Evolutionary conservation across 345 rosid genomes (phyloP), one percentile per base, ranked within the genome.

Genomic region (Pistacia atlantica): DNA sequence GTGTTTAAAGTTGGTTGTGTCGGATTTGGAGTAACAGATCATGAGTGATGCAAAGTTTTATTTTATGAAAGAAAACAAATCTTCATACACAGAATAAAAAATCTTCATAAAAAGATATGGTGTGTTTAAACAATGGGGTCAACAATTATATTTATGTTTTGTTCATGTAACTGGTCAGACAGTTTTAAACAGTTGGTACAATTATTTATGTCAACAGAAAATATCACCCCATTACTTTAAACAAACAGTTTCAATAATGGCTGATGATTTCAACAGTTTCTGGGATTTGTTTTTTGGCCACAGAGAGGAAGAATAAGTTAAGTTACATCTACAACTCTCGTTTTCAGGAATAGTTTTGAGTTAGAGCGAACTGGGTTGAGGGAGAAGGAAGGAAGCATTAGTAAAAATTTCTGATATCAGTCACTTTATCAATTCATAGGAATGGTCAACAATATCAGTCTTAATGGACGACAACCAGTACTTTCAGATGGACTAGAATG

Each of bases 11-110:
- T 61, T 17, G n/a, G 10, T 61, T 46, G 8, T 73, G 76, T 73
- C 68, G 46, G 76, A 16, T 73, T 62, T 14, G 45, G 28, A 73
- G 76, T 16, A 61, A 61, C 76, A 73, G 5, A 60, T 25, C 25
- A 25, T 57, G 22, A 72, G 14, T 72, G 65, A 59, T 58, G 56
- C 38, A 7, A 12, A 17, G 38, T 2, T 22, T 25, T 71, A 1
- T 22, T 20, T 13, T 18, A 13, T 7, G 4, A 7, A 31, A 59
- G 17, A 45, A 59, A 58, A 20, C 4, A 25, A 72, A 60, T 72
- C 33, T 35, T 11, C 11, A 35, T 37, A 18, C 16, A 37, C 20
- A 61, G 28, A 73, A 28, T 59, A 73, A 60, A 73, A 73, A 60
- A 73, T 73, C 46, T 61, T 4, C 25, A 46, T 46, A 51, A 61